Evolutionary conservation across 2,329 filamentous ascomycete species (phyloP).

Genomic region (Curvularia sp.): DNA sequence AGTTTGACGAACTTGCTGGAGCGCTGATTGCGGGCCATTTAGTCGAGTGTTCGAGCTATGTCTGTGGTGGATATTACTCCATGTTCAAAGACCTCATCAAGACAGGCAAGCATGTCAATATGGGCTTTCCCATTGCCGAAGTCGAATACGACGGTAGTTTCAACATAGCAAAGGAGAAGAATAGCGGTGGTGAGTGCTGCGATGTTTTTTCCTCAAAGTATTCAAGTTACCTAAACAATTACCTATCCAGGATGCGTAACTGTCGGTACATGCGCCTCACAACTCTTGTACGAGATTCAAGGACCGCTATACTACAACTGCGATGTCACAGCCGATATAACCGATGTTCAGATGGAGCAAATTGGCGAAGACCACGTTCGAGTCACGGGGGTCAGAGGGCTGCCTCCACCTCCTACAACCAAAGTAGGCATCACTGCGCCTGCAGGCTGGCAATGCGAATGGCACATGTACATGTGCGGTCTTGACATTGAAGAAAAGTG

Average conservation of each 20-base stretch:
- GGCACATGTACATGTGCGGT: slow-evolving; percentile 38
- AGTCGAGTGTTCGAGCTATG: slow-evolving; percentile 52
- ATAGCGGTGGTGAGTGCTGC: slow-evolving; percentile 38
- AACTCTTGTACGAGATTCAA: slow-evolving; percentile 56
- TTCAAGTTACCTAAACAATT: not conserved
- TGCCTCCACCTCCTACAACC: slow-evolving; percentile 59
- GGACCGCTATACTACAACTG: slow-evolving; percentile 60
- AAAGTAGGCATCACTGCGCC: slow-evolving; percentile 49
- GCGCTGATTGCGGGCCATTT: slow-evolving; percentile 53
- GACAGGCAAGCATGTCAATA: slow-evolving; percentile 46
- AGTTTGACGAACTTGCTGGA: slow-evolving; percentile 45
- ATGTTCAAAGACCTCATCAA: slow-evolving; percentile 51
- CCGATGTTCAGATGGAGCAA: slow-evolving; percentile 44
- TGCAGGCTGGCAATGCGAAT: slow-evolving; percentile 40
- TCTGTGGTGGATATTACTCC: slow-evolving; percentile 43
- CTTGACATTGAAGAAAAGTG: slow-evolving; percentile 42
- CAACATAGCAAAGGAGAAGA: slow-evolving; percentile 44
- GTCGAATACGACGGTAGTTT: slow-evolving; percentile 29
- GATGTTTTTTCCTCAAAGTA: too few relatives aligned
- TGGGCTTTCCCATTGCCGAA: slow-evolving; percentile 39
- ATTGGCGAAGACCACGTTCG: slow-evolving; percentile 55
- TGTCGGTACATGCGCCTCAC: slow-evolving; percentile 59
- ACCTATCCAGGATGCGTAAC: slow-evolving; percentile 42
- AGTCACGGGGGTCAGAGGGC: slow-evolving; percentile 48
- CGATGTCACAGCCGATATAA: slow-evolving; percentile 40